Percentiles rank a stretch among this genome's conserved stretches.
These are phyloP conservation scores for Solanum tacnaense DNA, from an alignment of 257 asterid genomes.

Conservation along the genomic window DNA sequence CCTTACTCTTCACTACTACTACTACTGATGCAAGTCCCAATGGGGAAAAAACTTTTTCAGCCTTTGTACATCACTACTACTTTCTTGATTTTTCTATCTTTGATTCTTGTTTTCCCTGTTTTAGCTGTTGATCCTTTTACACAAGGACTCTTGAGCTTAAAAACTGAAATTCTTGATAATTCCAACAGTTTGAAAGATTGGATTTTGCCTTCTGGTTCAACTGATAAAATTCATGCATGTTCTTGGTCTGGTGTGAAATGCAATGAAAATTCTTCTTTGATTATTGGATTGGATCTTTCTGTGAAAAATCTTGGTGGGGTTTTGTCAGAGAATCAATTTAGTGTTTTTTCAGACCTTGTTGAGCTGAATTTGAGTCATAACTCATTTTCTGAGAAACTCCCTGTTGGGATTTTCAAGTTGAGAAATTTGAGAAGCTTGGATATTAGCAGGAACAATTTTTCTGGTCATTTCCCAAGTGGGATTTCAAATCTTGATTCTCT, in stretches of 20 bases:
- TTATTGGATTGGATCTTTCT: conserved; percentile 62
- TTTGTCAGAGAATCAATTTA: conserved; percentile 49
- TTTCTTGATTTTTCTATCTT: conserved; percentile 17
- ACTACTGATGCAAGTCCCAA: conserved; percentile 46
- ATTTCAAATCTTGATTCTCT: conserved; percentile 37
- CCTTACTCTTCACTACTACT: not conserved
- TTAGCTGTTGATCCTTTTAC: conserved; percentile 64
- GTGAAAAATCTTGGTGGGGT: conserved; percentile 70
- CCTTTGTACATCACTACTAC: conserved; percentile 14
- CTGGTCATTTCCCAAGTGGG: conserved; percentile 83
- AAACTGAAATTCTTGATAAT: conserved; percentile 50
- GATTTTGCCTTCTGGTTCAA: conserved; percentile 31
- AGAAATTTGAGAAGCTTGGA: conserved; percentile 45
- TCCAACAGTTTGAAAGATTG: conserved; percentile 57
- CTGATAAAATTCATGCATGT: conserved; percentile 41
- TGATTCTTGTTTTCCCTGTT: conserved; percentile 15
- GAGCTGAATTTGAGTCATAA: conserved; percentile 71
- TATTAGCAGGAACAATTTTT: conserved; percentile 84
- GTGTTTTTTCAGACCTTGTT: conserved; percentile 37
- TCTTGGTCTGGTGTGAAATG: conserved; percentile 83
- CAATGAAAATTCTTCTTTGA: conserved; percentile 36
- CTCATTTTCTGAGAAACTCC: conserved; percentile 58
- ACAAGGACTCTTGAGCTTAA: conserved; percentile 60
- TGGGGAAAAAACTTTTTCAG: conserved; percentile 54
- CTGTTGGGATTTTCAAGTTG: conserved; percentile 51